Percentiles rank a stretch among this genome's conserved stretches.
Evolutionary conservation across 1,284 basidiomycete species (phyloP).

Genomic region (Moesziomyces sp.): DNA sequence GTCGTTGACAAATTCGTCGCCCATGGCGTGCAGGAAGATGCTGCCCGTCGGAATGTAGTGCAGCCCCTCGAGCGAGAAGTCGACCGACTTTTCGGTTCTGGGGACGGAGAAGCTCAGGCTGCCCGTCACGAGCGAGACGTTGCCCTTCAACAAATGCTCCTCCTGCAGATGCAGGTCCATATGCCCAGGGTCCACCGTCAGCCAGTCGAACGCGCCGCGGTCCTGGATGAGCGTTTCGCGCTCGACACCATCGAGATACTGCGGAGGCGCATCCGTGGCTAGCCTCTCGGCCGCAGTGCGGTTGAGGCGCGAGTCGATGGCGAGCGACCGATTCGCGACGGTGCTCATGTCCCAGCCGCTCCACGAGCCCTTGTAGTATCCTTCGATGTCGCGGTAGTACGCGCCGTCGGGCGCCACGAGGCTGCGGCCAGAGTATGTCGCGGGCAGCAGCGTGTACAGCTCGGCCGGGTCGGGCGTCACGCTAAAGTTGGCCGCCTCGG

Average conservation of each 20-base stretch:
- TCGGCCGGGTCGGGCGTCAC: slow-evolving; percentile 29
- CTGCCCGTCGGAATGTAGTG: slow-evolving; percentile 41
- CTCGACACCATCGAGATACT: slow-evolving; percentile 21
- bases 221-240: slow-evolving; percentile 5
- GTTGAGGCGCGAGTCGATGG: slow-evolving; percentile 29
- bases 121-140: slow-evolving; percentile 45
- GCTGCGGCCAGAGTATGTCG: slow-evolving; percentile 11
- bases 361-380: slow-evolving; percentile 49
- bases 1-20: slow-evolving; percentile 14
- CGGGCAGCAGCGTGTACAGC: slow-evolving; percentile 17
- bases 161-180: slow-evolving; percentile 34
- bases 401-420: slow-evolving; percentile 21
- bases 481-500: slow-evolving; percentile 38
- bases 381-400: slow-evolving; percentile 34
- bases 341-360: slow-evolving; percentile 39
- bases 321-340: slow-evolving; percentile 17
- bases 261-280: background rate
- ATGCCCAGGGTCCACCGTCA: slow-evolving; percentile 6
- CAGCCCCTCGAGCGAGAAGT: slow-evolving; percentile 55
- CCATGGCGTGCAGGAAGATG: slow-evolving; percentile 19
- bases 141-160: slow-evolving; percentile 32
- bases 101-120: slow-evolving; percentile 28
- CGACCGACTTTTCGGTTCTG: slow-evolving; percentile 5
- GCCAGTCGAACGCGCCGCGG: slow-evolving; percentile 31
- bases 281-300: slow-evolving; percentile 4